Conservation (phyloP, 1,284 basidiomycete genomes). For the Cryptococcus maquisensis region DNA sequence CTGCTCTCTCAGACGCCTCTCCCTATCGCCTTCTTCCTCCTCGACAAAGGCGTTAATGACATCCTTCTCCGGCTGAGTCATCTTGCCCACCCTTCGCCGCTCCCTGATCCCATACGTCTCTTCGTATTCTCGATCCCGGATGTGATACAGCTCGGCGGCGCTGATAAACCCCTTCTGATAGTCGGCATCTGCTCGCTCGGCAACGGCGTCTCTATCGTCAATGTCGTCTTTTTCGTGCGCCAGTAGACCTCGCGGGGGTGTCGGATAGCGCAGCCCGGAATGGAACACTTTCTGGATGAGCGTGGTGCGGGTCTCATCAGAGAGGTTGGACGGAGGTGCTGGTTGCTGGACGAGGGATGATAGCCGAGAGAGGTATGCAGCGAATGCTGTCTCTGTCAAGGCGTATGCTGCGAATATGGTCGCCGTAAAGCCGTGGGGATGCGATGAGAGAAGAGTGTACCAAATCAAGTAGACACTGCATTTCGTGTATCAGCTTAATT, state of each 20-base stretch:
- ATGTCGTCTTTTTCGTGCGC: neutral
- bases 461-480: conserved; percentile 50
- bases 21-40: conserved; percentile 26
- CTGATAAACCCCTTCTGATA: conserved; percentile 24
- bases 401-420: conserved; percentile 34
- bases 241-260: conserved; percentile 6
- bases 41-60: conserved; percentile 27
- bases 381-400: conserved; percentile 57
- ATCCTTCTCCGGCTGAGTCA: conserved; percentile 17
- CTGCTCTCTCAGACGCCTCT: conserved; percentile 22
- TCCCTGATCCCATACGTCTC: conserved; percentile 21
- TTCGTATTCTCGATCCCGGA: conserved; percentile 24
- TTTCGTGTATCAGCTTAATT: neutral
- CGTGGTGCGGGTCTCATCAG: conserved; percentile 56
- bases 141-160: conserved; percentile 24
- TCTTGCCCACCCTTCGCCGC: conserved; percentile 21
- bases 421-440: conserved; percentile 47
- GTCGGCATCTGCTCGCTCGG: conserved; percentile 10
- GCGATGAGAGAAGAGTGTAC: conserved; percentile 51
- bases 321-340: conserved; percentile 47
- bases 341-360: conserved; percentile 56
- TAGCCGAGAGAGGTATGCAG: conserved; percentile 63
- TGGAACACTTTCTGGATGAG: conserved; percentile 61
- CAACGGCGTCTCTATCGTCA: conserved; percentile 1
- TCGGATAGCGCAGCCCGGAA: conserved; percentile 58